Evolutionary conservation across 441 rosid genomes (phyloP), one percentile per base, ranked within the genome.

Genomic region (Croton laevigatus): DNA sequence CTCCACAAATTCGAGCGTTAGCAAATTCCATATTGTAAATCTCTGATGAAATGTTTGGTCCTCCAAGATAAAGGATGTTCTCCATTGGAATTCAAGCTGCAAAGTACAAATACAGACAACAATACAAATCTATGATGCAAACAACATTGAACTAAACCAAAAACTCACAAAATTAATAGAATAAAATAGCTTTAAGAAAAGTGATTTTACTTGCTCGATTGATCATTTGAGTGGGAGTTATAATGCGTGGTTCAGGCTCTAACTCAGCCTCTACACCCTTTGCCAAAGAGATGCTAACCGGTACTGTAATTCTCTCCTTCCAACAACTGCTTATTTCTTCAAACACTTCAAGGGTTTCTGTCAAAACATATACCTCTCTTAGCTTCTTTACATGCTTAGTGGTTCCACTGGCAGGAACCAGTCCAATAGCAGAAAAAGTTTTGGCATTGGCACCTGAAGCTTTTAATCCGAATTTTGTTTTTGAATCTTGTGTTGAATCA

Each of bases 41-140:
- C 69, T 93, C 98, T 5, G 99, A 88, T 38, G 99, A 98, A 76
- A 95, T 95, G 80, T 95, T 95, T 1, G 99, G 99, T 74, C 98
- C 99, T 65, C 98, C 99, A 51, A 95, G 98, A 78, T 95, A 95
- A 36, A 95, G 82, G 49, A 95, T 83, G 75, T 95, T 91, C 73
- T 93, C 98, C 74, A 83, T 68, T 0, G 85, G 86, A 59, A 91
- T 87, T 78, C 91, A 96, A 82, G 98, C 99, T 94, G 83, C 74
- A 73, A 76, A 63, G 55, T 36, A 78, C 38, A 13, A 40, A 10
- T n/a, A n/a, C n/a, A n/a, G n/a, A n/a, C n/a, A n/a, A n/a, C n/a
- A n/a, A n/a, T n/a, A n/a, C n/a, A n/a, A 27, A 27, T 27, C 2
- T 27, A 27, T 38, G 8, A 49, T 68, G 53, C 16, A 7, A 19